Evolutionary conservation across 2,329 filamentous ascomycete species (phyloP).

Genomic region (Botryotinia calthae): DNA sequence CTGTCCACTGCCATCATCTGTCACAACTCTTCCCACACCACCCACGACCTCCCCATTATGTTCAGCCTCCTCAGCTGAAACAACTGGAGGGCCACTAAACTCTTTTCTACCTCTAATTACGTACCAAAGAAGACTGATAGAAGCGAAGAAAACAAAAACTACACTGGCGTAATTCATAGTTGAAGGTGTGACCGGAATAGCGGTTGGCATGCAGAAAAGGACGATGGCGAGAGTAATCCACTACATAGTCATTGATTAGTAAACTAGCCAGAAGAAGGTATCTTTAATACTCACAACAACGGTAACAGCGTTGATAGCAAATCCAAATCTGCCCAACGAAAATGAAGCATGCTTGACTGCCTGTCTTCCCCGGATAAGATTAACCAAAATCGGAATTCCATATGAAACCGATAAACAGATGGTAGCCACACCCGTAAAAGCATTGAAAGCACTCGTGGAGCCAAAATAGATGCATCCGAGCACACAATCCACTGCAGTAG

Average conservation of each 20-base stretch:
- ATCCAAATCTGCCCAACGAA: constrained; percentile 67
- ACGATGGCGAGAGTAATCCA: constrained; percentile 71
- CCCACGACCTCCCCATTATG: constrained; percentile 31
- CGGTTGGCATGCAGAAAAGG: constrained; percentile 73
- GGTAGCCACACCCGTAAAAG: constrained; percentile 76
- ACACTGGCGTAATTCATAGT: constrained; percentile 67
- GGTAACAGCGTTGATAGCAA: constrained; percentile 64
- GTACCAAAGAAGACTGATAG: constrained; percentile 62
- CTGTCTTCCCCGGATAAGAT: constrained; percentile 62
- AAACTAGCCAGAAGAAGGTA: background rate
- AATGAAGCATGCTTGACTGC: constrained; percentile 64
- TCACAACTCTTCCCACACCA: constrained; percentile 28
- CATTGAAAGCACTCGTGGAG: constrained; percentile 72
- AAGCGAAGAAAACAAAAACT: constrained; percentile 61
- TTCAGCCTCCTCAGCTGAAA: constrained; percentile 29
- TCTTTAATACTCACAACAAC: constrained; percentile 41
- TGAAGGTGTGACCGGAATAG: constrained; percentile 53
- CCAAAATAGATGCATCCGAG: constrained; percentile 79
- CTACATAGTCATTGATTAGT: background rate
- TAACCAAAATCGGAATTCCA: constrained; percentile 72
- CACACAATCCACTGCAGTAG: constrained; percentile 65
- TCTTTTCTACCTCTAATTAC: constrained; percentile 60
- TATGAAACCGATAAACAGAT: constrained; percentile 76
- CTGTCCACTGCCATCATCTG: constrained; percentile 20
- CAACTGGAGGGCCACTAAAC: constrained; percentile 55